Base-by-base conservation (phyloP, 2,329 filamentous ascomycete species). In the Cytospora chrysosperma region DNA sequence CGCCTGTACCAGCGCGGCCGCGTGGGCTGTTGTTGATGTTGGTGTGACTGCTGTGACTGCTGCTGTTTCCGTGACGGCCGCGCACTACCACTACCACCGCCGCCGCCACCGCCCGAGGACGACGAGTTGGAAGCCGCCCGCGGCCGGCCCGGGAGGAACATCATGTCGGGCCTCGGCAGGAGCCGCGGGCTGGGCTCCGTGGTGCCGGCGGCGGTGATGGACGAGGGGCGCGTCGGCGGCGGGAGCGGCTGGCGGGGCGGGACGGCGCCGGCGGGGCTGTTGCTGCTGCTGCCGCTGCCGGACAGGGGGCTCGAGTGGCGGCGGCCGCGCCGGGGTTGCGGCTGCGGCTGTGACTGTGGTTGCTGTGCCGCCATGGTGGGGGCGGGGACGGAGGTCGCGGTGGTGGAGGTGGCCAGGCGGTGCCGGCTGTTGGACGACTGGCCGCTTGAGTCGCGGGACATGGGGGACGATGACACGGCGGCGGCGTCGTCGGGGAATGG, bases 391-490 rank as follows among this genome's bases (percentile, higher is more conserved):
- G n/a, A n/a, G n/a, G 70, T 71, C 59, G 62, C 17, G 17, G n/a
- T 24, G 43, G n/a, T 47, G 19, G 43, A 24, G 43, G 10, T 19
- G 43, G 21, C 12, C n/a, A 47, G 43, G 37, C 17, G 37, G 15
- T 15, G 37, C 1, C 37, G 37, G 37, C 37, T 40, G 65, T 58
- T 59, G 59, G 59, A 63, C 0, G 78, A 78, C 58, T 80, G 75
- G 12, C 75, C 72, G 50, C 81, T 81, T 0, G 75, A 68, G 64
- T 82, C 72, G 4, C 81, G 78, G 1, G 79, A 80, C 79, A 84
- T 82, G 6, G 82, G 81, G 65, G 82, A 77, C 9, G 80, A 81
- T 75, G 68, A 83, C 82, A 5, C 83, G 82, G 5, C 74, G 0
- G 71, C 70, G 1, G 68, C 67, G 37, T 47, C 43, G 43, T 47